These are phyloP conservation scores for Periglandula ipomoeae DNA, from an alignment of 2,329 filamentous ascomycete species.

Conservation along the genomic window DNA sequence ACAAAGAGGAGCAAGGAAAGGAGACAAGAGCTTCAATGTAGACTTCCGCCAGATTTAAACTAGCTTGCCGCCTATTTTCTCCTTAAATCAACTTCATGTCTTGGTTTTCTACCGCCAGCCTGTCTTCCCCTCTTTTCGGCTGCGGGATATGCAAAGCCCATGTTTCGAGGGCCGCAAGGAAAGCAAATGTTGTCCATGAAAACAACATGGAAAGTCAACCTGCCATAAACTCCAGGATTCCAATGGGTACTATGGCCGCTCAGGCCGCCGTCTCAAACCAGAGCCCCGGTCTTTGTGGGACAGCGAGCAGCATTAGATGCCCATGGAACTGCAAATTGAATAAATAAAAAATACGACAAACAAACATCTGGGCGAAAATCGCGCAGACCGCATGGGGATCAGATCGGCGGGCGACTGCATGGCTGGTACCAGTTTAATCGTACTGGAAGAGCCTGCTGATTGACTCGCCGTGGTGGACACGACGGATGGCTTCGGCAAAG, in stretches of 20 bases:
- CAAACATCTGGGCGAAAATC: too few relatives aligned
- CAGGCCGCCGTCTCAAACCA: too few relatives aligned
- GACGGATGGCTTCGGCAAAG: constrained; percentile 90
- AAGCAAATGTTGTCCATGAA: too few relatives aligned
- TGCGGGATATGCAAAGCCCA: neutral
- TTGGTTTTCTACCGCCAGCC: neutral
- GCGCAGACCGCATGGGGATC: too few relatives aligned
- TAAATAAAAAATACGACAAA: neutral
- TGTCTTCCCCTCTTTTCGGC: neutral
- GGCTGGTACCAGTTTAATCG: constrained; percentile 10
- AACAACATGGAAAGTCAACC: too few relatives aligned
- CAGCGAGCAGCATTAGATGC: neutral
- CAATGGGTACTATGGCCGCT: too few relatives aligned
- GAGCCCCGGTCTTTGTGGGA: too few relatives aligned
- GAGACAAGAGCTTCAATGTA: constrained; percentile 1
- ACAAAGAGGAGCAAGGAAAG: neutral
- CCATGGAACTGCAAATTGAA: neutral
- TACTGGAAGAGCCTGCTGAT: constrained; percentile 80
- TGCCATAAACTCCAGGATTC: too few relatives aligned
- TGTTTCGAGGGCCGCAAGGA: neutral
- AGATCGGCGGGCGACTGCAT: neutral
- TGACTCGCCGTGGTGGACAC: constrained; percentile 95
- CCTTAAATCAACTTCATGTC: constrained; percentile 1
- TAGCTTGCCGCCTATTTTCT: constrained; percentile 1
- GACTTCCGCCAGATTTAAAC: neutral